These are phyloP conservation scores for Fagopyrum homotropicum DNA, from an alignment of 148 eudicot genomes.

Conservation along the genomic window DNA sequence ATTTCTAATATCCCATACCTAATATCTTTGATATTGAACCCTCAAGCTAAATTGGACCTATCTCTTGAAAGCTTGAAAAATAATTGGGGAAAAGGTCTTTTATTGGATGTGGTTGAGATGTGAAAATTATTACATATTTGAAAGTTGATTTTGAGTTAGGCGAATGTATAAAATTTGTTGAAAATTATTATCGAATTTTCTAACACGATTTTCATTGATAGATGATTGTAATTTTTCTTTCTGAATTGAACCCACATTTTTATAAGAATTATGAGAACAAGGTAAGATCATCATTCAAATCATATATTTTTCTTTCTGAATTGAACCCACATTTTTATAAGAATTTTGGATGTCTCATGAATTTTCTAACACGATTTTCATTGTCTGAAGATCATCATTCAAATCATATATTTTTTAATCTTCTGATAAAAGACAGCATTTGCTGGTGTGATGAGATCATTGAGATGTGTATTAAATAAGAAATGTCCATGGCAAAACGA, in stretches of 20 bases:
- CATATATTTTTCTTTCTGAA: not conserved
- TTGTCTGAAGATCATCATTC: not conserved
- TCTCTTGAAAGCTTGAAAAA: not conserved
- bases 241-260: no score
- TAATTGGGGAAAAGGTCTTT: not conserved
- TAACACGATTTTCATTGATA: no score
- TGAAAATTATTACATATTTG: not conserved
- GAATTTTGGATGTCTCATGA: no score
- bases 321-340: no score
- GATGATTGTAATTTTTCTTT: no score
- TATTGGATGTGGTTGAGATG: not conserved
- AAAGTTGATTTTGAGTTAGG: not conserved
- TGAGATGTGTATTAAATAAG: not conserved
- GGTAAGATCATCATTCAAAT: not conserved
- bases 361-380: no score
- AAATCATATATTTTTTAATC: not conserved
- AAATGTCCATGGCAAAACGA: no score
- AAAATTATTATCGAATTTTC: not conserved
- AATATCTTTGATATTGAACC: no score
- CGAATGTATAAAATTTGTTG: not conserved
- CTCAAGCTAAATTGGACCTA: not conserved
- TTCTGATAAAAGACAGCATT: not conserved
- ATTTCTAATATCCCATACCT: no score
- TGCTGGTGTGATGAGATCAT: not conserved
- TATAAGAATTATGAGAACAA: no score